Evolutionary conservation across 345 rosid genomes (phyloP), one percentile per base, ranked within the genome.

Genomic region (Citrus cavaleriei): DNA sequence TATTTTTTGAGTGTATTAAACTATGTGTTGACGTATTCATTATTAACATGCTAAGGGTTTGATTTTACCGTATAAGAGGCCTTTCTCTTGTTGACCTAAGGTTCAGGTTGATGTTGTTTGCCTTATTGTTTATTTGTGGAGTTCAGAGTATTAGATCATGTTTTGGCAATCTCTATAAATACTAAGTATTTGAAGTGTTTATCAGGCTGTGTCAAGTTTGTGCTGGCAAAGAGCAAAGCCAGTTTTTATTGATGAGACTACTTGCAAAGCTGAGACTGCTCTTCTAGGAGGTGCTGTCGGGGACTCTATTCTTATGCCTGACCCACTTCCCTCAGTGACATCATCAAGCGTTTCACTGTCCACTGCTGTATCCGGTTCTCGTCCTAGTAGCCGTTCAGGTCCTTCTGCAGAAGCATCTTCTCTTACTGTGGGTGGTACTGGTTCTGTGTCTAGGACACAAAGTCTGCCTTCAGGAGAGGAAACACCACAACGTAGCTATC

Each of bases 161-260:
- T 59, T 30, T 85, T 71, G 70, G 21, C n/a, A 61, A 38, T 77
- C 32, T 51, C 72, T 64, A 46, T 70, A 80, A 61, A 78, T 78
- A 76, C 78, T 81, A 60, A 85, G 13, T 74, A 76, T 38, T 77
- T 67, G 68, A 35, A 58, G 70, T 82, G 59, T 79, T 81, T 34
- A 71, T 80, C 88, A 97, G 99, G 98, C 94, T 63, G 96, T 97
- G 77, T 84, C 98, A 67, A 93, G 98, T 88, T 90, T 97, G 81
- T 91, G 98, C 85, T 97, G 98, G 98, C 98, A 97, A 87, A 93
- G 98, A 88, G 91, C 93, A 76, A 94, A 94, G 90, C 93, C 98
- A 74, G 88, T 90, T 73, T 72, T 84, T 70, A 91, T 97, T 73
- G 93, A 92, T 82, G 98, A 97, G 86, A 91, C 85, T 85, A 90